Conservation (phyloP, 331 rosid genomes). For the Ulmus americana region DNA sequence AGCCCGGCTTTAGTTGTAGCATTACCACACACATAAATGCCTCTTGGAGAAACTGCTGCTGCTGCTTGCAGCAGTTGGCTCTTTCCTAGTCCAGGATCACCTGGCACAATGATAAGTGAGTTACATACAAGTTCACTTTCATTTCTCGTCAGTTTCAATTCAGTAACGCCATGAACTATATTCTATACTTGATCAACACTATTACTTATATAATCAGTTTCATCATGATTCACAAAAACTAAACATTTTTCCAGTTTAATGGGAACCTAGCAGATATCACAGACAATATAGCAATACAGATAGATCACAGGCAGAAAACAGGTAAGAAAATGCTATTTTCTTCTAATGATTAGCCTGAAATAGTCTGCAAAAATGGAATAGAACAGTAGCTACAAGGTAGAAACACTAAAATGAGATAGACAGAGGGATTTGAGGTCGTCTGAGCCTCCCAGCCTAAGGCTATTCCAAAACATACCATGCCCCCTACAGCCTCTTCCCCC, state of each 20-base stretch:
- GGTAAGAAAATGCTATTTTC: too few species aligned
- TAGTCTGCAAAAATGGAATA: too few species aligned
- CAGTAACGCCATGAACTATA: background rate
- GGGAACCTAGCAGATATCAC: too few species aligned
- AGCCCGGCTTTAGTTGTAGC: conserved; percentile 91
- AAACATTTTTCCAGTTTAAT: background rate
- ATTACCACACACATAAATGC: conserved; percentile 93
- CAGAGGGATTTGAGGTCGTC: too few species aligned
- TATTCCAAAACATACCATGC: too few species aligned
- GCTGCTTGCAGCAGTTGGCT: conserved; percentile 95
- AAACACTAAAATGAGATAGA: too few species aligned
- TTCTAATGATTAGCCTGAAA: too few species aligned
- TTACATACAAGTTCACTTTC: conserved; percentile 16
- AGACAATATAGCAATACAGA: too few species aligned
- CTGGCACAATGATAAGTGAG: conserved; percentile 38
- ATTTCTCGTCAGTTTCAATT: conserved; percentile 14
- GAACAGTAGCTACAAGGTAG: too few species aligned
- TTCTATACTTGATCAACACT: background rate
- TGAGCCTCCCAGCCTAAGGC: too few species aligned
- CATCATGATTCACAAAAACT: background rate
- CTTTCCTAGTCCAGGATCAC: conserved; percentile 96
- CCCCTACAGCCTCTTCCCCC: too few species aligned
- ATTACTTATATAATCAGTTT: background rate
- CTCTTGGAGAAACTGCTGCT: conserved; percentile 83
- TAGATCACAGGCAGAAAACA: too few species aligned